A percentile compares a stretch with the other conserved stretches of the same genome.
phyloP scores from a whole-genome alignment of 495 filamentous ascomycete genomes.

The Aspergillus homomorphus region DNA sequence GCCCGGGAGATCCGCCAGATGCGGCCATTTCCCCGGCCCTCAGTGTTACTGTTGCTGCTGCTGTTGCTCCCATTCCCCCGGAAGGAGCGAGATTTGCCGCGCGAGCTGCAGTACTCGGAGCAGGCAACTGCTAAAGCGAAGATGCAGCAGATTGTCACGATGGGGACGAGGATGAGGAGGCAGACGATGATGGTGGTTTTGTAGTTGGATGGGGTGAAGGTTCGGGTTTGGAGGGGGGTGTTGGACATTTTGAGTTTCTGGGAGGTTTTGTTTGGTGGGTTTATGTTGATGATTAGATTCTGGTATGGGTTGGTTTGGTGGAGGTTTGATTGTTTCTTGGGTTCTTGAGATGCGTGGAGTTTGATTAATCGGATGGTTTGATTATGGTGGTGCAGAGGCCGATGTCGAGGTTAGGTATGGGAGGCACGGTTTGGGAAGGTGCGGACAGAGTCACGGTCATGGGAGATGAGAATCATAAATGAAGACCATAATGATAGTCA shows the following conservation, averaged over 20 bases:
- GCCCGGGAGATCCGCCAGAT: no score
- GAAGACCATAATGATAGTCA: background rate
- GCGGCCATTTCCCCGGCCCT: no score
- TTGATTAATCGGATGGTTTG: background rate
- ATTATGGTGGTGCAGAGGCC: background rate
- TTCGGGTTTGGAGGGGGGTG: background rate
- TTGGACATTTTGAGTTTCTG: background rate
- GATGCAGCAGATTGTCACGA: conserved; percentile 42
- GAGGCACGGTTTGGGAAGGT: background rate
- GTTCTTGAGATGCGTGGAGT: background rate
- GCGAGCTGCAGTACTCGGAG: conserved; percentile 35
- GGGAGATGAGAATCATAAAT: background rate
- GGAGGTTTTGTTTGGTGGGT: background rate
- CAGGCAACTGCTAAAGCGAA: conserved; percentile 48
- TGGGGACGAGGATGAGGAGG: conserved; percentile 55
- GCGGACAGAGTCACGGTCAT: background rate
- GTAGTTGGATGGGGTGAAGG: conserved; percentile 1
- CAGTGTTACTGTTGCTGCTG: background rate
- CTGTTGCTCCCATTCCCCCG: conserved; percentile 10
- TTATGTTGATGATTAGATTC: background rate
- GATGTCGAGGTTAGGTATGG: no score
- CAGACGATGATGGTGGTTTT: conserved; percentile 42
- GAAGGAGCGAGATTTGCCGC: conserved; percentile 4
- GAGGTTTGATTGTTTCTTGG: background rate
- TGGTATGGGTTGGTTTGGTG: background rate